phyloP scores from a whole-genome alignment of 2,329 filamentous ascomycete genomes.

The Colletotrichum sp. region DNA sequence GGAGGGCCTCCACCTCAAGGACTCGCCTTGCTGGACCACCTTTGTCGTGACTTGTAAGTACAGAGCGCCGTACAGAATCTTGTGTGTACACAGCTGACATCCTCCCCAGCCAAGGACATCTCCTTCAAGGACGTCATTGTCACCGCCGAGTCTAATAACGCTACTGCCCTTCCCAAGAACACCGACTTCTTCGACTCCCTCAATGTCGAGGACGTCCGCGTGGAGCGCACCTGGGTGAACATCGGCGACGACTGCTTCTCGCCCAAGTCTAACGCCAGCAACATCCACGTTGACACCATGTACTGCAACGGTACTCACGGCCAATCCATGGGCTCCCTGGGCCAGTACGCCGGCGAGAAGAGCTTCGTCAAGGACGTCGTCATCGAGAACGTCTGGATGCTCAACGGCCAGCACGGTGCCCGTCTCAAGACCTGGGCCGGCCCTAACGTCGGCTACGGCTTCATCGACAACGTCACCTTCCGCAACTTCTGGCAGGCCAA shows the following conservation, averaged over 20 bases:
- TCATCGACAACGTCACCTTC: slow-evolving; percentile 66
- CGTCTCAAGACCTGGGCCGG: slow-evolving; percentile 71
- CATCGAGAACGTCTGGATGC: slow-evolving; percentile 60
- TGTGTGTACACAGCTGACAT: not conserved
- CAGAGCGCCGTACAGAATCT: not conserved
- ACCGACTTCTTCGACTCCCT: slow-evolving; percentile 49
- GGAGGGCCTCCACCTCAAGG: slow-evolving; percentile 64
- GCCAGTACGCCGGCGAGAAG: slow-evolving; percentile 59
- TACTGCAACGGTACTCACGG: slow-evolving; percentile 66
- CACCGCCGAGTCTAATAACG: slow-evolving; percentile 60
- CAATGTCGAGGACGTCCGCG: slow-evolving; percentile 22
- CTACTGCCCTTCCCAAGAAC: slow-evolving; percentile 67
- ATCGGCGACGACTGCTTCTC: slow-evolving; percentile 71
- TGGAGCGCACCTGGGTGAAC: slow-evolving; percentile 43
- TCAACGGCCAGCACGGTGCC: slow-evolving; percentile 58
- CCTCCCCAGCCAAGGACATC: slow-evolving; percentile 45
- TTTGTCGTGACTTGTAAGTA: slow-evolving; percentile 58
- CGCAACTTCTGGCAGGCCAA: slow-evolving; percentile 61
- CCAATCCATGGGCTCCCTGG: slow-evolving; percentile 65
- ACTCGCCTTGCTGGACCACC: slow-evolving; percentile 67
- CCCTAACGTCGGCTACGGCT: slow-evolving; percentile 57
- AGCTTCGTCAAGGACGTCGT: slow-evolving; percentile 48
- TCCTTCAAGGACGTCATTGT: slow-evolving; percentile 59
- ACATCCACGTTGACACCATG: slow-evolving; percentile 64
- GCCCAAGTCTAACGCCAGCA: slow-evolving; percentile 67